Conservation (phyloP, 73 alveolate species). For the Urostyla sp. region DNA sequence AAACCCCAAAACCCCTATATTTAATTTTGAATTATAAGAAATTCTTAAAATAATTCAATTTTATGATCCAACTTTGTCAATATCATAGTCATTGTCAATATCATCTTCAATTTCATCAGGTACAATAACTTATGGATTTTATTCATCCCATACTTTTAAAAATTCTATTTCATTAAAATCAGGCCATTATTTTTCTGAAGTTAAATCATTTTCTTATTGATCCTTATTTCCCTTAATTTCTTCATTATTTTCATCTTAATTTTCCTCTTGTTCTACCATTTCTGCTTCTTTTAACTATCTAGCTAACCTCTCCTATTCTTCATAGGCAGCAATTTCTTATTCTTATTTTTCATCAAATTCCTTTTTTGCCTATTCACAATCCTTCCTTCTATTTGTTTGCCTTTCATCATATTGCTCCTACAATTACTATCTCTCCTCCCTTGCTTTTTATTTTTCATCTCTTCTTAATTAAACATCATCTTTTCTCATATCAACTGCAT, state of each 20-base stretch:
- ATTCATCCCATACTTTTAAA: slow-evolving; percentile 59
- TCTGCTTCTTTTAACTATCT: too few species aligned
- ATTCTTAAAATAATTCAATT: too few species aligned
- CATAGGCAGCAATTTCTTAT: too few species aligned
- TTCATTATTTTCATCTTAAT: not conserved
- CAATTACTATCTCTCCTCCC: slow-evolving; percentile 52
- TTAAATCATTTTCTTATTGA: not conserved
- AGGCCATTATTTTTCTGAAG: slow-evolving; percentile 1
- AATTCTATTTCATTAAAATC: slow-evolving; percentile 55
- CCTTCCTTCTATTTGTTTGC: slow-evolving; percentile 38
- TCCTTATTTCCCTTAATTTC: not conserved
- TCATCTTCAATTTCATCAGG: slow-evolving; percentile 71
- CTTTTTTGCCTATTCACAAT: slow-evolving; percentile 10
- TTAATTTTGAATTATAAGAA: too few species aligned
- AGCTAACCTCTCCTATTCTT: slow-evolving; percentile 46
- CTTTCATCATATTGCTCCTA: slow-evolving; percentile 24
- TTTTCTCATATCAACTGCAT: slow-evolving; percentile 58
- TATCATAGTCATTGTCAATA: slow-evolving; percentile 67
- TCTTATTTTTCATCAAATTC: slow-evolving; percentile 17
- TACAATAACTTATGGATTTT: slow-evolving; percentile 46
- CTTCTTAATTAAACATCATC: slow-evolving; percentile 58
- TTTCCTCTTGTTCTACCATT: slow-evolving; percentile 7
- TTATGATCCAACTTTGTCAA: too few species aligned
- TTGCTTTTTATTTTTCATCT: not conserved
- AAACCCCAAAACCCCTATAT: too few species aligned